Conservation (phyloP, 805 yeast genomes). For the Osmozyma mogii region DNA sequence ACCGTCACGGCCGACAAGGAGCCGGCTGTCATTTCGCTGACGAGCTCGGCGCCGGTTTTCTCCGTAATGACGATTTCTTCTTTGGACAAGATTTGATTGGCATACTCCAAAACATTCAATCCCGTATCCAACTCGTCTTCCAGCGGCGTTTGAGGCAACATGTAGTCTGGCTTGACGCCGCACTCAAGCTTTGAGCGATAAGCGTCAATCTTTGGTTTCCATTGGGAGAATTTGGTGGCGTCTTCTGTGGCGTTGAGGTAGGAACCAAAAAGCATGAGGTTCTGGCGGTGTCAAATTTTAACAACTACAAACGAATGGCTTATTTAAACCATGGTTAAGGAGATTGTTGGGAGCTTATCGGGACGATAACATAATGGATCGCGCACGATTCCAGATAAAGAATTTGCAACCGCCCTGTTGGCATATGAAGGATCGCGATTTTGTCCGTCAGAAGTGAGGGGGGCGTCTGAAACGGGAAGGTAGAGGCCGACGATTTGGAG, state of each 20-base stretch:
- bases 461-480: no score
- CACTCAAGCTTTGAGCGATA: neutral
- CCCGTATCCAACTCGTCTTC: constrained; percentile 10
- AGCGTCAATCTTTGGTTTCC: neutral
- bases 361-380: no score
- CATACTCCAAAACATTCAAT: constrained; percentile 8
- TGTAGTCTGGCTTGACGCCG: constrained; percentile 7
- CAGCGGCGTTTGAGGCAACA: constrained; percentile 11
- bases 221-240: neutral
- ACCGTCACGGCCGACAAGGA: constrained; percentile 8
- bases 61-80: constrained; percentile 8
- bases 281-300: no score
- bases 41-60: constrained; percentile 8
- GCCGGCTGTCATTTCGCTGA: constrained; percentile 9
- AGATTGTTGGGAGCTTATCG: no score
- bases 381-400: no score
- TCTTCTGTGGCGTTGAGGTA: neutral
- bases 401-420: no score
- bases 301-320: no score
- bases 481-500: no score
- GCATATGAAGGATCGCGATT: no score
- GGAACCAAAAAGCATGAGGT: no score
- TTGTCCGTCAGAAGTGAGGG: no score
- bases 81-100: constrained; percentile 5
- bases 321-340: no score